Conservation (phyloP, 2,329 filamentous ascomycete species). For the Colletotrichum siamense region DNA sequence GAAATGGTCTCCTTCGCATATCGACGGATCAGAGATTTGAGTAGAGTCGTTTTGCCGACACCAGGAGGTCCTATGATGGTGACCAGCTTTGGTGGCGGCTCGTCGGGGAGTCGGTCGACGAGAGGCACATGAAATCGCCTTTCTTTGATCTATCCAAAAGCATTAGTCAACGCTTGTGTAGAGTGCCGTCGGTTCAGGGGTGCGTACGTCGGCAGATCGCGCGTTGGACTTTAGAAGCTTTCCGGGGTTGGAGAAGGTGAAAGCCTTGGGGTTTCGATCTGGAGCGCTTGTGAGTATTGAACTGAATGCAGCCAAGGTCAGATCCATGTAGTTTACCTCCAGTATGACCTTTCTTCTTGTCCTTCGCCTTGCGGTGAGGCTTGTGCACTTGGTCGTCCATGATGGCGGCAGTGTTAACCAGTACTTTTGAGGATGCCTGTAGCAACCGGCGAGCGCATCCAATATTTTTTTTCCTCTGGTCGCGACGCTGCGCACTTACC, state of each 20-base stretch:
- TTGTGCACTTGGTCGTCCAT: conserved; percentile 88
- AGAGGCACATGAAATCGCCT: conserved; percentile 95
- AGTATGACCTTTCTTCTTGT: conserved; percentile 73
- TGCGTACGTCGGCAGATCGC: conserved; percentile 71
- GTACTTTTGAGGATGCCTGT: not conserved
- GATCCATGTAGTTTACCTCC: conserved; percentile 52
- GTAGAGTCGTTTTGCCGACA: conserved; percentile 92
- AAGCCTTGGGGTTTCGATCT: conserved; percentile 89
- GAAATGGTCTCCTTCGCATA: conserved; percentile 96
- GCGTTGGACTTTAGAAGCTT: conserved; percentile 78
- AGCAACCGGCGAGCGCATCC: not conserved
- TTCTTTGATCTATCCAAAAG: conserved; percentile 75
- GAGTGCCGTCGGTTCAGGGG: not conserved
- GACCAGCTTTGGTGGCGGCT: conserved; percentile 91
- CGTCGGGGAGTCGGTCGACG: conserved; percentile 93
- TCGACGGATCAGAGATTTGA: conserved; percentile 91
- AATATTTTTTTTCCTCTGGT: not conserved
- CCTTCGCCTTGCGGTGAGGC: conserved; percentile 85
- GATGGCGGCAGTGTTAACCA: conserved; percentile 32
- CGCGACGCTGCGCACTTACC: conserved; percentile 1
- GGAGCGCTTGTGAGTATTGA: not conserved
- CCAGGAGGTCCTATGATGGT: conserved; percentile 94
- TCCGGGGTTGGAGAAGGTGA: conserved; percentile 83
- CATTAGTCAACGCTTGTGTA: not conserved
- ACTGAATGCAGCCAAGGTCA: not conserved